A percentile compares a stretch with the other conserved stretches of the same genome.
Evolutionary conservation across 1,139 yeast genomes (phyloP).

Genomic region (Hanseniaspora uvarum): DNA sequence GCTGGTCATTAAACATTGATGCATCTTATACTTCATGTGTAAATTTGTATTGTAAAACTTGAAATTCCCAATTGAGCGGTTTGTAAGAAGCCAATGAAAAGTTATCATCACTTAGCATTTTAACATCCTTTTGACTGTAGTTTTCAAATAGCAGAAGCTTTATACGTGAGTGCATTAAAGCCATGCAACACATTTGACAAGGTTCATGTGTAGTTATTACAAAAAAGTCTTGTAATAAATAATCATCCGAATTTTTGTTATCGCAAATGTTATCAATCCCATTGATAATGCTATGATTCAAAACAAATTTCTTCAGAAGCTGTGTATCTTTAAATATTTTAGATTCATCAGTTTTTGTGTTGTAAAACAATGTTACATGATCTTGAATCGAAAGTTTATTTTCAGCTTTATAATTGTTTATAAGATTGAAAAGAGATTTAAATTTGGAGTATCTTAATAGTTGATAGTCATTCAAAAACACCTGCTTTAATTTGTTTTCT

Average conservation of each 20-base stretch:
- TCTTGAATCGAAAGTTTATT: conserved; percentile 32
- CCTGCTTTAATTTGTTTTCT: conserved; percentile 54
- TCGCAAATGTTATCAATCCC: conserved; percentile 56
- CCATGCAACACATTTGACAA: conserved; percentile 96
- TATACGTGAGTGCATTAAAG: conserved; percentile 80
- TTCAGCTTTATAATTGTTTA: conserved; percentile 19
- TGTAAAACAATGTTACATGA: conserved; percentile 39
- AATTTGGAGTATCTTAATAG: conserved; percentile 38
- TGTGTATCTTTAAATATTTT: conserved; percentile 36
- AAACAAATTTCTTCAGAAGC: conserved; percentile 35
- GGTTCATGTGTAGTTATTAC: conserved; percentile 93
- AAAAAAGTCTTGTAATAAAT: conserved; percentile 65
- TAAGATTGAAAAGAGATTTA: conserved; percentile 34
- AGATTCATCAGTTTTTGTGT: conserved; percentile 36
- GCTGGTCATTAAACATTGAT: neutral
- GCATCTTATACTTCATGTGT: neutral
- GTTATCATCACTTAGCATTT: conserved; percentile 48
- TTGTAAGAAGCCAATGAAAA: conserved; percentile 66
- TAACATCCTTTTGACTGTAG: conserved; percentile 31
- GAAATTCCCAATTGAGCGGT: conserved; percentile 70
- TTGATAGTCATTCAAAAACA: conserved; percentile 25
- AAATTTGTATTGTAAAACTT: conserved; percentile 57
- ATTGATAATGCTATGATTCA: conserved; percentile 63
- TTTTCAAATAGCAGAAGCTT: conserved; percentile 54
- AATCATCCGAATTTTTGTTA: conserved; percentile 28